Conservation (phyloP, 352 stramenopile genomes). For the Sclerospora graminicola region DNA sequence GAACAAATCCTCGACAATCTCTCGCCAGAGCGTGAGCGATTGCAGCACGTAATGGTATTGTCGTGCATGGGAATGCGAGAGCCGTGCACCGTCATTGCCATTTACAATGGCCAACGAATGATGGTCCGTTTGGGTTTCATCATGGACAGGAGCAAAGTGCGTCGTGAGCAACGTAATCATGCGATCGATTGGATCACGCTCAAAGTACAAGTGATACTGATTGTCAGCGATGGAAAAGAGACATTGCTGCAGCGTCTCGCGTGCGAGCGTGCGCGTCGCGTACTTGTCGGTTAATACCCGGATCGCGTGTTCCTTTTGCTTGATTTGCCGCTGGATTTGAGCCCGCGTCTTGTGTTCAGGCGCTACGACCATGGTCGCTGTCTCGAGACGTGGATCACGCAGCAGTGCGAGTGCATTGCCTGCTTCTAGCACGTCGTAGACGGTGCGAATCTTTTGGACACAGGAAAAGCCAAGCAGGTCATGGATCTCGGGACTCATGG, state of each 20-base stretch:
- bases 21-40: constrained; percentile 92
- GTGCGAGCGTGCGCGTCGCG: constrained; percentile 29
- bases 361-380: constrained; percentile 92
- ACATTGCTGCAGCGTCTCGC: constrained; percentile 89
- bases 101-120: constrained; percentile 90
- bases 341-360: constrained; percentile 80
- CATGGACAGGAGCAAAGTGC: constrained; percentile 79
- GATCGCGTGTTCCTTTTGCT: constrained; percentile 89
- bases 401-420: constrained; percentile 67
- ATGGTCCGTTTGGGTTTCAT: too few relatives aligned
- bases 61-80: constrained; percentile 91
- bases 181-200: constrained; percentile 93
- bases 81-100: constrained; percentile 86
- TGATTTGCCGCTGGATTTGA: constrained; percentile 90
- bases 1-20: constrained; percentile 96
- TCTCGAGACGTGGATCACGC: constrained; percentile 82
- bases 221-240: constrained; percentile 96
- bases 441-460: constrained; percentile 78
- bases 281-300: constrained; percentile 77
- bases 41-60: constrained; percentile 96
- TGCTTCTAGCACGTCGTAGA: constrained; percentile 82
- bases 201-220: constrained; percentile 96
- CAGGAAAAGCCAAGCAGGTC: constrained; percentile 83
- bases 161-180: constrained; percentile 86
- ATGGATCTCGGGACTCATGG: constrained; percentile 70